phyloP scores from a whole-genome alignment of 75 land plant genomes.

The Sequoiadendron giganteum region DNA sequence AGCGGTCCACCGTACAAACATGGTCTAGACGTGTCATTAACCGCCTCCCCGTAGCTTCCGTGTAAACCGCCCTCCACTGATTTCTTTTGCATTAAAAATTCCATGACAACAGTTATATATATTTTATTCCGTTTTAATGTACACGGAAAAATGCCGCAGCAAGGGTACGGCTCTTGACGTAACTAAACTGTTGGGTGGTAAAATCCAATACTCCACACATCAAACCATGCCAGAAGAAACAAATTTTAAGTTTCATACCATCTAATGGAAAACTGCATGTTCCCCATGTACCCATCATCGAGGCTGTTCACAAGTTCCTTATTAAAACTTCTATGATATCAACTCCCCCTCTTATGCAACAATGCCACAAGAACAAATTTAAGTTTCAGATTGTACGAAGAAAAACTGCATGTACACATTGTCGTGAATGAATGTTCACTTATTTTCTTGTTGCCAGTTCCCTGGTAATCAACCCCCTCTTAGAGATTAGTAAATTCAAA shows the following conservation, averaged over 20 bases:
- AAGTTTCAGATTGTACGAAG: neutral
- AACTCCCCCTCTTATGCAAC: neutral
- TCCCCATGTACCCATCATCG: neutral
- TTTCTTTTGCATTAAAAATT: no score
- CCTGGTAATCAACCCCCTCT: neutral
- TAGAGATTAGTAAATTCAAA: neutral
- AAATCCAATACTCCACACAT: no score
- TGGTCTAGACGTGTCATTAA: no score
- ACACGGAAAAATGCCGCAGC: no score
- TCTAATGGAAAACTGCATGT: neutral
- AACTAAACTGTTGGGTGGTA: no score
- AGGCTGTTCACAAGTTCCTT: neutral
- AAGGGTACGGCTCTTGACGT: no score
- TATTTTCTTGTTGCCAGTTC: neutral
- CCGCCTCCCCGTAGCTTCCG: no score
- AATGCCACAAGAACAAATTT: neutral
- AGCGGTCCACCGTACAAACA: no score
- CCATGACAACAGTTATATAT: no score
- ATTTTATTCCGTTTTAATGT: no score
- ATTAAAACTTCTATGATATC: neutral
- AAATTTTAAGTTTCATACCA: neutral
- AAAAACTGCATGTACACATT: neutral
- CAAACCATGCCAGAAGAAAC: neutral
- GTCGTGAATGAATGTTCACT: neutral
- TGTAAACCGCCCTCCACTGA: no score